Evolutionary conservation across 352 stramenopile species (phyloP).

Genomic region (Pythium angustatum): DNA sequence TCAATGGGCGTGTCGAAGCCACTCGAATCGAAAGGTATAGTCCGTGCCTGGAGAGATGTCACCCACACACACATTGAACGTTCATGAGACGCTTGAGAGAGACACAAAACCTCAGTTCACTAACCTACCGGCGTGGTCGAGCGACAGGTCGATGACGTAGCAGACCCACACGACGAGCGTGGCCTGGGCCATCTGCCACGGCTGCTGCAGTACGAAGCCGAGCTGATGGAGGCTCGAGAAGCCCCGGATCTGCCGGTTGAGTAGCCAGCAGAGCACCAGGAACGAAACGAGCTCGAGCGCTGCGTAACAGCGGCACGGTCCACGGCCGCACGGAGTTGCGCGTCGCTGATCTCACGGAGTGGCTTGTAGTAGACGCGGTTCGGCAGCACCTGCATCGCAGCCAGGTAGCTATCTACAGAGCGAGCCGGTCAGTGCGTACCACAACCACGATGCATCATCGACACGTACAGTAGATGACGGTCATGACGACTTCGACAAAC

Average conservation of each 20-base stretch:
- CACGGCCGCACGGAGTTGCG: no score
- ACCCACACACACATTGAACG: not conserved
- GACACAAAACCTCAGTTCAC: no score
- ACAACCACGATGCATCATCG: no score
- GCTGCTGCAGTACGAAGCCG: not conserved
- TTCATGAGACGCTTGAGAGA: not conserved
- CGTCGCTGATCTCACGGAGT: no score
- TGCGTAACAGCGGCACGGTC: not conserved
- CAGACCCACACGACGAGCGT: slow-evolving; percentile 31
- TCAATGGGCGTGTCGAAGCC: no score
- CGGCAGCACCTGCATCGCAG: slow-evolving; percentile 28
- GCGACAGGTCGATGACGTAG: slow-evolving; percentile 25
- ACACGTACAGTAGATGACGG: slow-evolving; percentile 3
- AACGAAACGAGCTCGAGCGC: slow-evolving; percentile 4
- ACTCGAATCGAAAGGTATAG: slow-evolving; percentile 4
- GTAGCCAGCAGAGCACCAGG: not conserved
- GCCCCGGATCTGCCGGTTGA: not conserved
- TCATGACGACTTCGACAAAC: slow-evolving; percentile 31
- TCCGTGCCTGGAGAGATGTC: not conserved
- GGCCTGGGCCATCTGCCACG: not conserved
- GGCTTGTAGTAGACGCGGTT: slow-evolving; percentile 34
- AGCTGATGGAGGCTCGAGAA: not conserved
- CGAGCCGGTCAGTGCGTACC: not conserved
- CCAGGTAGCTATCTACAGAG: slow-evolving; percentile 14
- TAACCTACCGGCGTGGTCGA: slow-evolving; percentile 29